These are phyloP conservation scores for Naganishia vishniacii DNA, from an alignment of 768 basidiomycete species.

Conservation along the genomic window DNA sequence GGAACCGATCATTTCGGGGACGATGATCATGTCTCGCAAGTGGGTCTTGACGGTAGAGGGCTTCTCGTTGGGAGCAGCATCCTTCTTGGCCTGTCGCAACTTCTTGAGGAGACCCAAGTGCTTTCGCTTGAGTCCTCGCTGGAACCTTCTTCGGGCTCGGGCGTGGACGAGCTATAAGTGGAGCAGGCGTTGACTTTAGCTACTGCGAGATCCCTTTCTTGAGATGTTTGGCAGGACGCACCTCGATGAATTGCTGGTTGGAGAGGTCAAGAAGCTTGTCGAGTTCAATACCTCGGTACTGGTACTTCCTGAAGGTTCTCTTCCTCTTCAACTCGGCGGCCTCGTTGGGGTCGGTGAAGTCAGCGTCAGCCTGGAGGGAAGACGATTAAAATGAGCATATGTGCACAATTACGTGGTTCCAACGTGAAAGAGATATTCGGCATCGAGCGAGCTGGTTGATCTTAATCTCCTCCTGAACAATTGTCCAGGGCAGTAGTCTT, in stretches of 20 bases:
- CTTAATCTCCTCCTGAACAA: no score
- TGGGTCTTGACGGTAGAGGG: conserved; percentile 98
- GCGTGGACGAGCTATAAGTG: conserved; percentile 92
- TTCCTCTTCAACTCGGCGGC: conserved; percentile 98
- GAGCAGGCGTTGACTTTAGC: no score
- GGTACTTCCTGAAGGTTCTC: conserved; percentile 97
- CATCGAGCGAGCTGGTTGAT: background rate
- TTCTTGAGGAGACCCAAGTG: conserved; percentile 99
- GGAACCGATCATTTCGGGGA: conserved; percentile 99
- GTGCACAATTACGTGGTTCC: background rate
- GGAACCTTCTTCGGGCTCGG: conserved; percentile 96
- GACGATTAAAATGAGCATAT: background rate
- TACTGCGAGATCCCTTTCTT: no score
- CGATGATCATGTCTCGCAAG: conserved; percentile 98
- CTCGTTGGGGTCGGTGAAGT: conserved; percentile 80
- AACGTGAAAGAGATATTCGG: background rate
- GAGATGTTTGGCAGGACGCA: no score
- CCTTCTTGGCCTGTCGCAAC: conserved; percentile 98
- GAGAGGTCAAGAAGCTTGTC: conserved; percentile 93
- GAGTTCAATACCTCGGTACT: conserved; percentile 95
- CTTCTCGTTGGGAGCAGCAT: conserved; percentile 98
- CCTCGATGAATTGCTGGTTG: conserved; percentile 71
- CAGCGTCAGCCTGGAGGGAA: conserved; percentile 63
- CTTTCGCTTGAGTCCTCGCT: conserved; percentile 95
- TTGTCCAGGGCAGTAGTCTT: no score